Percentiles rank a stretch among this genome's conserved stretches.
These are phyloP conservation scores for Didymellaceae sp. DNA, from an alignment of 2,329 filamentous ascomycete genomes.

Conservation along the genomic window DNA sequence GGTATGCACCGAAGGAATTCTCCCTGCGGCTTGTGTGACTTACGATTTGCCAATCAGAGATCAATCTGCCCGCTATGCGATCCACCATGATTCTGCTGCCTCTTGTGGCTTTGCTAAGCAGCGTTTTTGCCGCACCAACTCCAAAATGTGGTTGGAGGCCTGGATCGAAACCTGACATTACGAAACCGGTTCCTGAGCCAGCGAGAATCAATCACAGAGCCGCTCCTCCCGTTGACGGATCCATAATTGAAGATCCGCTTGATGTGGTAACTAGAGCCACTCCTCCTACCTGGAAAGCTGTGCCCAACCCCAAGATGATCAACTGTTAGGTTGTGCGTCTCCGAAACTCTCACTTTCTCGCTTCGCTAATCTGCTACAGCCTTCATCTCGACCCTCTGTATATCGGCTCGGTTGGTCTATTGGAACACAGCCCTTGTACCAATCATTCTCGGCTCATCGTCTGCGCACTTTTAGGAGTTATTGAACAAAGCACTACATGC, in stretches of 20 bases:
- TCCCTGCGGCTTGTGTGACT: not conserved
- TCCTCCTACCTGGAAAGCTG: not conserved
- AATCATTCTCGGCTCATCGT: not conserved
- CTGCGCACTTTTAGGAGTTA: not conserved
- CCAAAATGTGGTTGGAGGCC: conserved; percentile 8
- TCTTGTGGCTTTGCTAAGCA: conserved; percentile 11
- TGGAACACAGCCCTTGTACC: not conserved
- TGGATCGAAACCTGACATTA: not conserved
- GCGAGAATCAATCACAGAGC: conserved; percentile 4
- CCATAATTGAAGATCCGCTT: not conserved
- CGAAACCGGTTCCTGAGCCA: not conserved
- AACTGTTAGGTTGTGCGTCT: conserved; percentile 1
- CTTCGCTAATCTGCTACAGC: not conserved
- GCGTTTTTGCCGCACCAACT: conserved; percentile 23
- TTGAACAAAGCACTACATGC: too few species aligned
- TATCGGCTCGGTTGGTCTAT: too few species aligned
- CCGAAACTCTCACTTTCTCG: not conserved
- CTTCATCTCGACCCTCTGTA: not conserved
- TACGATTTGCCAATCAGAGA: not conserved
- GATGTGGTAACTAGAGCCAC: not conserved
- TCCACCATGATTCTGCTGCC: conserved; percentile 8
- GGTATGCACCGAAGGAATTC: not conserved
- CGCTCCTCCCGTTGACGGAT: not conserved
- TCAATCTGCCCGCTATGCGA: conserved; percentile 2
- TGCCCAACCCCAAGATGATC: not conserved